Evolutionary conservation across 495 filamentous ascomycete species (phyloP), one percentile per base, ranked within the genome.

Genomic region (Penicillium pulvis): DNA sequence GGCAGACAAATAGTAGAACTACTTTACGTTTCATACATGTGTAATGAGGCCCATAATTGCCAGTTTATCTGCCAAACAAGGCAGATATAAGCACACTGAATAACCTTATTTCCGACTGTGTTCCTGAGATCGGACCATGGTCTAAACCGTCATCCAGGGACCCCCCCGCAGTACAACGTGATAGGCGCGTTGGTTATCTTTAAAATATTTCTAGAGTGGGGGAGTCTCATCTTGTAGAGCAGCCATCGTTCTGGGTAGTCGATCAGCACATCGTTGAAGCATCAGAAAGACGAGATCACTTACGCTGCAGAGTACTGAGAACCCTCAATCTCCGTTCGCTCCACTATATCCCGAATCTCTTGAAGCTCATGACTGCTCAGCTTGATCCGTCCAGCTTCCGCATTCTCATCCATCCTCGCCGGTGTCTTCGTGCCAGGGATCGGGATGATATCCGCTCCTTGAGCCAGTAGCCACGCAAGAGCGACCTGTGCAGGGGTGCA

Each of bases 361-460:
- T 60, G 57, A 36, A 75, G 71, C 50, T 87, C 83, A 31, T 76
- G 73, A 0, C 61, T 63, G 0, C 67, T 77, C 26, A 87, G 52
- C 2, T 51, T 36, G 4, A 86, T 63, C 6, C 79, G 39, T 9
- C 81, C 23, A 4, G 82, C 76, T 3, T 61, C 79, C 8, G 76
- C 47, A 62, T 87, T 88, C 68, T 87, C 79, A 58, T 84, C 81
- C n/a, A 87, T 60, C 36, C 83, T 80, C 55, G 76, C 78, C 46
- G 80, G 70, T 57, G 71, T 79, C 68, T 77, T 87, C 6, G 85
- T 87, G 4, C 85, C 77, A 0, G 84, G 83, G 63, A 84, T 84
- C 0, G 82, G 80, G 51, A 86, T 73, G n/a, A 85, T 69, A 60
- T 84, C 81, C 8, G 79, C 68, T 0, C 83, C 82, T 60, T 84